Base-by-base conservation (phyloP, 2,329 filamentous ascomycete genomes). In the Pseudofabraea citricarpa region DNA sequence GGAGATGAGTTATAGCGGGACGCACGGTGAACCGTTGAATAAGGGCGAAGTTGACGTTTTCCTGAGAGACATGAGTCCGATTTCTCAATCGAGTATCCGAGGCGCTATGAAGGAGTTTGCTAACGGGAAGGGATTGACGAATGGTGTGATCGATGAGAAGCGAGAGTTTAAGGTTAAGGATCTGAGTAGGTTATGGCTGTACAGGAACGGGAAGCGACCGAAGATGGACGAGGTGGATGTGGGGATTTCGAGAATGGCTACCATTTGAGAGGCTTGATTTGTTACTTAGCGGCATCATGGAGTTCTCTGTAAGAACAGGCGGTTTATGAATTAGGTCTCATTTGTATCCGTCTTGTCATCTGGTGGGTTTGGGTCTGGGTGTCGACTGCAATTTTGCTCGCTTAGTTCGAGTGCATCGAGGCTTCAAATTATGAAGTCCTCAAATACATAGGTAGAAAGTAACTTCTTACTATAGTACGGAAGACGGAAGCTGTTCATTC, bases 171-270 rank as follows among this genome's bases (percentile, higher is more conserved):
- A 67, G 55, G 78, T 83, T 5, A 80, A 74, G 60, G 74, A 83
- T 41, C 62, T 83, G 36, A 81, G 78, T 54, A 69, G 80, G 36
- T 59, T 84, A 21, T 83, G 80, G 79, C 65, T 72, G 49, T 83
- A 83, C 55, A 66, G 78, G 40, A 82, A 83, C 54, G 80, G 80
- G 2, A 64, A 59, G 45, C 74, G 69, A 31, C 79, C 79, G 8
- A 44, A 39, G 40, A 15, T 40, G 4, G 54, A 53, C 44, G 50
- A 56, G 21, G 37, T 43, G 6, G 54, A 50, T 45, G 26, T 40
- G 13, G 47, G 49, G 18, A 49, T 52, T 49, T 43, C 46, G 35
- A 55, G 53, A 44, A 53, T 55, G 40, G 40, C 40, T 15, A 41
- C 40, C 7, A 22, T 41, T 22, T 41, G 40, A n/a, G n/a, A n/a